Conservation (phyloP, 2,329 filamentous ascomycete genomes). For the Fusarium denticulatum region DNA sequence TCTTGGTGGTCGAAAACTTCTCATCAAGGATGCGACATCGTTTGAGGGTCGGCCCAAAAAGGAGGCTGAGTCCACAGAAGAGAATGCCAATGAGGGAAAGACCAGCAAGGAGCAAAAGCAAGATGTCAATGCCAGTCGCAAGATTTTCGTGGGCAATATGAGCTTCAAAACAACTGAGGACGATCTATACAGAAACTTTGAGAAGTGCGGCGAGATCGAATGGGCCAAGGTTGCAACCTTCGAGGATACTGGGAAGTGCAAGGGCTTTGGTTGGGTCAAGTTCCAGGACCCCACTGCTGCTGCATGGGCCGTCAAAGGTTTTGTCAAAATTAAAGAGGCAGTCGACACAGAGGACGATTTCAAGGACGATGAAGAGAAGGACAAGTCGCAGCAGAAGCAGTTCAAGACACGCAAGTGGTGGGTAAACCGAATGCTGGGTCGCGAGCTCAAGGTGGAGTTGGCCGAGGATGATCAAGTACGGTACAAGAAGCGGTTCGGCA, state of each 20-base stretch:
- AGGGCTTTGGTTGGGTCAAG: constrained; percentile 95
- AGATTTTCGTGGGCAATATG: constrained; percentile 92
- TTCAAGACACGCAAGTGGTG: constrained; percentile 78
- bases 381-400: constrained; percentile 57
- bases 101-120: constrained; percentile 49
- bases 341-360: constrained; percentile 72
- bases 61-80: constrained; percentile 51
- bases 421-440: constrained; percentile 84
- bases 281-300: constrained; percentile 84
- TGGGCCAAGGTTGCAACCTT: constrained; percentile 93
- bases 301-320: constrained; percentile 77
- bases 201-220: constrained; percentile 82
- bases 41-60: constrained; percentile 90
- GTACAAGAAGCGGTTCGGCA: constrained; percentile 94
- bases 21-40: constrained; percentile 92
- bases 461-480: constrained; percentile 89
- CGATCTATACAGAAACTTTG: constrained; percentile 81
- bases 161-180: constrained; percentile 85
- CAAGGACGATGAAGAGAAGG: constrained; percentile 54
- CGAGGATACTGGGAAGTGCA: constrained; percentile 96
- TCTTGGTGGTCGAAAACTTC: constrained; percentile 77
- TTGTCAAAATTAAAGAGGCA: constrained; percentile 74
- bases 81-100: constrained; percentile 45
- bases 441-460: constrained; percentile 87
- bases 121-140: constrained; percentile 73